These are phyloP conservation scores for Ampelomyces quisqualis DNA, from an alignment of 2,329 filamentous ascomycete species.

Conservation along the genomic window DNA sequence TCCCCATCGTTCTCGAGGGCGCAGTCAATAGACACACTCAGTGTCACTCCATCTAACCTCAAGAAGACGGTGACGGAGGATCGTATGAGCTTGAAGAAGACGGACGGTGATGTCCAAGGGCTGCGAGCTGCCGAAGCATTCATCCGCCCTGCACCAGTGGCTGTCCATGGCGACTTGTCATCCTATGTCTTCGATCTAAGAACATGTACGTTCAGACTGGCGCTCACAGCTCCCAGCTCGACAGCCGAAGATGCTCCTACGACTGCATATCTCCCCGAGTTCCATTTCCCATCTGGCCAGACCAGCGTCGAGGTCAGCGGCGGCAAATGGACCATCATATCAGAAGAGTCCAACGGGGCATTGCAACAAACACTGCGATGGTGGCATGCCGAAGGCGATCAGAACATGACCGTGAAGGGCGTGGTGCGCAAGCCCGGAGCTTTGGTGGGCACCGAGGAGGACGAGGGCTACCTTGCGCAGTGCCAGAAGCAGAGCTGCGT, in stretches of 20 bases:
- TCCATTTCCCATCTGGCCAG: slow-evolving; percentile 79
- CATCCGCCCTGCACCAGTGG: slow-evolving; percentile 78
- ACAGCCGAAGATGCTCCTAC: slow-evolving; percentile 70
- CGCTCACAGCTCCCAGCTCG: slow-evolving; percentile 61
- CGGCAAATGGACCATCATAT: slow-evolving; percentile 86
- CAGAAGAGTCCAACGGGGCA: slow-evolving; percentile 68
- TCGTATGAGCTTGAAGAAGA: slow-evolving; percentile 42
- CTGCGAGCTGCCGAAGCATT: slow-evolving; percentile 92
- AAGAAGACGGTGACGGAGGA: slow-evolving; percentile 68
- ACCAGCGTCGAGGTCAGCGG: slow-evolving; percentile 74
- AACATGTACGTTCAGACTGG: slow-evolving; percentile 73
- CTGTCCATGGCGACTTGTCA: slow-evolving; percentile 69
- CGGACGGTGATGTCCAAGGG: slow-evolving; percentile 50
- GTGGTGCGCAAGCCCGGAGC: slow-evolving; percentile 60
- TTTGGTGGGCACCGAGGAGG: slow-evolving; percentile 61
- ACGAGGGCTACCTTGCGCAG: slow-evolving; percentile 74
- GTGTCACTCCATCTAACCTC: slow-evolving; percentile 72
- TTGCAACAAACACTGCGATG: slow-evolving; percentile 77
- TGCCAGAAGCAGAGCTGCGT: slow-evolving; percentile 49
- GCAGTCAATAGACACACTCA: slow-evolving; percentile 49
- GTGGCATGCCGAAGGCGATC: slow-evolving; percentile 89
- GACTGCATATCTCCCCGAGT: slow-evolving; percentile 82
- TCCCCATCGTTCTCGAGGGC: slow-evolving; percentile 59
- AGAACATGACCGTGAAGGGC: slow-evolving; percentile 75
- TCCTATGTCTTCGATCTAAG: slow-evolving; percentile 80